Evolutionary conservation across 129 eudicot species (phyloP).

Genomic region (Artemisia tridentata): DNA sequence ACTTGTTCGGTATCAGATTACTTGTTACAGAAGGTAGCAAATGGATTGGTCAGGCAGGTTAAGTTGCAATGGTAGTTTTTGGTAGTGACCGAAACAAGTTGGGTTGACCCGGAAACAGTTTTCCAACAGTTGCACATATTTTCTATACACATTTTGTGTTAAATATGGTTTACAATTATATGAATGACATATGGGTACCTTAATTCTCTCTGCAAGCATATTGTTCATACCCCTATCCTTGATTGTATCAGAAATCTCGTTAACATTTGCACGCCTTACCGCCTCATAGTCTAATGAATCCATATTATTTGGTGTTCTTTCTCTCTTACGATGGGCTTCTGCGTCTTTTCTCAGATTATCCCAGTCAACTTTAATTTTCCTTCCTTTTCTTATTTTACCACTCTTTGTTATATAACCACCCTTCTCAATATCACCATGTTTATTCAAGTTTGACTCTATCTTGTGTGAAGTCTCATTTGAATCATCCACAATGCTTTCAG

Average conservation of each 20-base stretch:
- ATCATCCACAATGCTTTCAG: slow-evolving; percentile 32
- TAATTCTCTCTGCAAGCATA: slow-evolving; percentile 89
- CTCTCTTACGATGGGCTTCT: slow-evolving; percentile 36
- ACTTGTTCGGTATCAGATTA: slow-evolving; percentile 1
- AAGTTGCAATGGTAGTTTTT: neutral
- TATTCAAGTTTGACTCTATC: slow-evolving; percentile 28
- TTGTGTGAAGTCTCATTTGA: slow-evolving; percentile 1
- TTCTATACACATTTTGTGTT: too few relatives aligned
- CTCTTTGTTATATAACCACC: slow-evolving; percentile 35
- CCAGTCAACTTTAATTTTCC: slow-evolving; percentile 53
- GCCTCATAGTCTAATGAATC: slow-evolving; percentile 98
- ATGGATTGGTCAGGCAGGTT: neutral
- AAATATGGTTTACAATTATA: neutral
- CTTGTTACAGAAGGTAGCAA: neutral
- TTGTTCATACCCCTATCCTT: slow-evolving; percentile 98
- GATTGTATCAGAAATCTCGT: slow-evolving; percentile 70
- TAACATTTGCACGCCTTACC: slow-evolving; percentile 68
- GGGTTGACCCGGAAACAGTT: neutral
- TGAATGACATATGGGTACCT: slow-evolving; percentile 42
- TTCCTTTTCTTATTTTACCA: slow-evolving; percentile 43
- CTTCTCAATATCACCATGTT: slow-evolving; percentile 9
- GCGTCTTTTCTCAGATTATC: slow-evolving; percentile 65
- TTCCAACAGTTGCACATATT: neutral
- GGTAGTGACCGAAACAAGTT: neutral
- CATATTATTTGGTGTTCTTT: slow-evolving; percentile 46